Percentiles rank a stretch among this genome's conserved stretches.
Evolutionary conservation across 1,284 basidiomycete genomes (phyloP).

Genomic region (Moesziomyces globuligerus): DNA sequence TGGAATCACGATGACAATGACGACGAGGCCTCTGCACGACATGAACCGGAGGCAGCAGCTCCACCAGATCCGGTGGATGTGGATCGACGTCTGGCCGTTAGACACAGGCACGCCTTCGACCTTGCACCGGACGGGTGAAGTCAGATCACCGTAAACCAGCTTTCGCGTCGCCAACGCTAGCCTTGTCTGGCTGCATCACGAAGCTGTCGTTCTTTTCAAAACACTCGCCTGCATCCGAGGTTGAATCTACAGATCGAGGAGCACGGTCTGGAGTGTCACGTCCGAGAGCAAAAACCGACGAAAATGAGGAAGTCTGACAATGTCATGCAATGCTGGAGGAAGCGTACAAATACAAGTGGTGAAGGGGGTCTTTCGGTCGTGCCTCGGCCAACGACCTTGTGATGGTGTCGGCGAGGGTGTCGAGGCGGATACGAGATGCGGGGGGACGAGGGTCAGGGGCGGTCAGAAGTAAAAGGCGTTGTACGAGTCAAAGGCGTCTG

Average conservation of each 20-base stretch:
- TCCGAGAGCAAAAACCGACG: no score
- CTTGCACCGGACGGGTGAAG: conserved; percentile 7
- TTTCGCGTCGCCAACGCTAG: no score
- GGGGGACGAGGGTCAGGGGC: background rate
- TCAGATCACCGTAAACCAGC: background rate
- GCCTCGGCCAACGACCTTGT: no score
- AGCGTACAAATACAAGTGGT: conserved; percentile 29
- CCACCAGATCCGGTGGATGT: conserved; percentile 1
- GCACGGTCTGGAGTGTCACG: no score
- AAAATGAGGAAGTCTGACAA: conserved; percentile 1
- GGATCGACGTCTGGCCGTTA: background rate
- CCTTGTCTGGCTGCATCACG: no score
- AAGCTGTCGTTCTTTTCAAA: no score
- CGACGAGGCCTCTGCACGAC: background rate
- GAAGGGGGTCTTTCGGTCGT: no score
- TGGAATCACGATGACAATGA: conserved; percentile 47
- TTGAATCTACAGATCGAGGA: no score
- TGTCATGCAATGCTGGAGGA: conserved; percentile 18
- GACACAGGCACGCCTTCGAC: conserved; percentile 13
- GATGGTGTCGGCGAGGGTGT: no score
- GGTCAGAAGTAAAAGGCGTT: conserved; percentile 33
- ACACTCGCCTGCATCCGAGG: no score
- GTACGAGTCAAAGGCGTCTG: background rate
- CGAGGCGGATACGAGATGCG: no score
- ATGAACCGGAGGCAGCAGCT: background rate